phyloP scores from a whole-genome alignment of 768 basidiomycete genomes.

The Mrakia blollopis region DNA sequence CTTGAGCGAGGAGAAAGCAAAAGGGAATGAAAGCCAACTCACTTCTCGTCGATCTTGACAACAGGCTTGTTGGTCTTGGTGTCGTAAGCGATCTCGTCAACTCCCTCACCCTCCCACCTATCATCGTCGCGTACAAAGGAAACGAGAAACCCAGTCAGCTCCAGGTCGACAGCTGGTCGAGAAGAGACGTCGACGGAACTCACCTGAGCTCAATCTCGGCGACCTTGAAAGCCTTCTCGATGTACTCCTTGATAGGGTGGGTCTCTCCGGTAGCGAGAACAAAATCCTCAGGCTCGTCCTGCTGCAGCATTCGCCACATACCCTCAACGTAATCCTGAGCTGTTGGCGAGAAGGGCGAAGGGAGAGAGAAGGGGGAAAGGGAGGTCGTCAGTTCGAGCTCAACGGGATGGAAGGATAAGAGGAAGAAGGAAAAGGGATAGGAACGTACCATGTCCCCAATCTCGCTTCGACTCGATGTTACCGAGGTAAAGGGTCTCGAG shows the following conservation, averaged over 20 bases:
- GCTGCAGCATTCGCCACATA: constrained; percentile 97
- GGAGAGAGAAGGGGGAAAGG: constrained; percentile 21
- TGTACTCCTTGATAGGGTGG: constrained; percentile 87
- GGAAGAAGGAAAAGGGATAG: no score
- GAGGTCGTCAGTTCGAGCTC: not conserved
- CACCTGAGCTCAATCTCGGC: constrained; percentile 59
- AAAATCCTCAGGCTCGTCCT: constrained; percentile 70
- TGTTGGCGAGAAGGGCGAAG: constrained; percentile 21
- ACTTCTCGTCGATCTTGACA: constrained; percentile 66
- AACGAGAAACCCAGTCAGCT: not conserved
- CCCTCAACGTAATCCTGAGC: constrained; percentile 77
- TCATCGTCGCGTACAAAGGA: not conserved
- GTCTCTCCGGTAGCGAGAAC: constrained; percentile 96
- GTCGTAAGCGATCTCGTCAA: constrained; percentile 51
- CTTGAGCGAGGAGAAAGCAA: not conserved
- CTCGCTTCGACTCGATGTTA: constrained; percentile 88
- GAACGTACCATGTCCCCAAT: constrained; percentile 88
- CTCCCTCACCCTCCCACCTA: constrained; percentile 35
- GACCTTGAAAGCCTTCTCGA: constrained; percentile 73
- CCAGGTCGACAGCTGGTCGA: no score
- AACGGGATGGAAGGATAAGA: not conserved
- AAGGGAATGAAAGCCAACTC: not conserved
- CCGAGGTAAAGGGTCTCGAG: constrained; percentile 87
- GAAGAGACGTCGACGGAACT: not conserved
- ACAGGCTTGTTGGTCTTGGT: constrained; percentile 62